A percentile compares a stretch with the other conserved stretches of the same genome.
Conservation (phyloP, 1,139 yeast genomes). For the Kodamaea sp. region DNA sequence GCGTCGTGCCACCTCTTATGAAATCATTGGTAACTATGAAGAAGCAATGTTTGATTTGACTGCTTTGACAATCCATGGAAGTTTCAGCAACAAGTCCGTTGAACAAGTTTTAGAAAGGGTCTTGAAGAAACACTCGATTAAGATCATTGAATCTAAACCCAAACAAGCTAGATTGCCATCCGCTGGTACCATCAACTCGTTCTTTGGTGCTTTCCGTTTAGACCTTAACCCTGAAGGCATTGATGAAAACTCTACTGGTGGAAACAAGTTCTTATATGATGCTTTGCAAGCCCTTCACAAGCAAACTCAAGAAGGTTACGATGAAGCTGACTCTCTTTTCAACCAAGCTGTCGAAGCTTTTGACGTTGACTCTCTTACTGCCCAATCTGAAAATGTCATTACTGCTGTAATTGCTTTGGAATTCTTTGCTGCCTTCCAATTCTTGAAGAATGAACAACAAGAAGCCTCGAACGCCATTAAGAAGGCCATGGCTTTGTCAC, state of each 20-base stretch:
- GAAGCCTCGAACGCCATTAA: conserved; percentile 56
- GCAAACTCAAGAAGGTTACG: conserved; percentile 70
- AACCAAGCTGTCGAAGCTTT: conserved; percentile 63
- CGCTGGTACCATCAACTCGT: conserved; percentile 78
- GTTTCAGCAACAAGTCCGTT: conserved; percentile 72
- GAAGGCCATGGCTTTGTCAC: conserved; percentile 60
- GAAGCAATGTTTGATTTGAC: conserved; percentile 94
- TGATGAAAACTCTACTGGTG: conserved; percentile 45
- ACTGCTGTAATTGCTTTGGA: conserved; percentile 66
- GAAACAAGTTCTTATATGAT: conserved; percentile 62
- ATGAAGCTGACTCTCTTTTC: conserved; percentile 66
- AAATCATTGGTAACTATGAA: conserved; percentile 67
- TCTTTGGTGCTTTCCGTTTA: conserved; percentile 69
- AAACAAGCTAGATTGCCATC: conserved; percentile 65
- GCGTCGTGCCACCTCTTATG: conserved; percentile 81
- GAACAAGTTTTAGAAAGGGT: conserved; percentile 87
- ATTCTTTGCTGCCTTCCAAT: conserved; percentile 76
- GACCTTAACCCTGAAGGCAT: conserved; percentile 48
- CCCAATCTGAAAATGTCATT: conserved; percentile 49
- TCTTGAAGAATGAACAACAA: conserved; percentile 71
- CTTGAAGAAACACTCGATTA: conserved; percentile 69
- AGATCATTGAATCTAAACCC: conserved; percentile 59
- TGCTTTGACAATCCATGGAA: conserved; percentile 72
- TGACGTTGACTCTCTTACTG: conserved; percentile 33
- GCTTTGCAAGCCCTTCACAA: conserved; percentile 63